Conservation (phyloP, 2,329 filamentous ascomycete species). For the Pyrenophora graminea region DNA sequence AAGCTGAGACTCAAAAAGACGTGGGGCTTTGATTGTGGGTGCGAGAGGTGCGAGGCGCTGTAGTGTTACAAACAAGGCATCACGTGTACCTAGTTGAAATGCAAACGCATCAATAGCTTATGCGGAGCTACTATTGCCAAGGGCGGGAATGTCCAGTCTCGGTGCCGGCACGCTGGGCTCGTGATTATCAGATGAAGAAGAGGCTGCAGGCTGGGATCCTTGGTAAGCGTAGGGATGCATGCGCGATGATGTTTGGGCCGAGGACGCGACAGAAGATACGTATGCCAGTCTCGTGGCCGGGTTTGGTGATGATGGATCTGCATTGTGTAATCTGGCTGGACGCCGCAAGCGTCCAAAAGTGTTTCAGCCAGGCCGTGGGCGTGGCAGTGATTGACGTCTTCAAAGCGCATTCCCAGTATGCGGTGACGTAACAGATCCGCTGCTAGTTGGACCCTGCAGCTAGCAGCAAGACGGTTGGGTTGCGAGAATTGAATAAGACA, state of each 20-base stretch:
- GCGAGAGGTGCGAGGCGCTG: slow-evolving; percentile 43
- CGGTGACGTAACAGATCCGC: slow-evolving; percentile 28
- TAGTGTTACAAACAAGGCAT: neutral
- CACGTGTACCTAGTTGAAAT: neutral
- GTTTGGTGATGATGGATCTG: slow-evolving; percentile 3
- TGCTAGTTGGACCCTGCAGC: slow-evolving; percentile 22
- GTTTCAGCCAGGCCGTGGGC: slow-evolving; percentile 19
- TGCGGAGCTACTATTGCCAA: neutral
- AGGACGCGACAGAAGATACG: neutral
- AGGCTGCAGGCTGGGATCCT: neutral
- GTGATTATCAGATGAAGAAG: neutral
- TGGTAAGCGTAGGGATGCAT: neutral
- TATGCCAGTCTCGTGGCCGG: slow-evolving; percentile 25
- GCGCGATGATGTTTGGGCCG: neutral
- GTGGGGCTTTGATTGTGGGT: slow-evolving; percentile 55
- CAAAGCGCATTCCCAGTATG: slow-evolving; percentile 4
- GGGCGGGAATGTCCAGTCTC: neutral
- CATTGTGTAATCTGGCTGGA: neutral
- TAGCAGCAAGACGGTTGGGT: slow-evolving; percentile 12
- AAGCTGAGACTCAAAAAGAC: slow-evolving; percentile 45
- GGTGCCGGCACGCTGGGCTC: neutral
- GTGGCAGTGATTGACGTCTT: slow-evolving; percentile 18
- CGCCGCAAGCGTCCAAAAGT: slow-evolving; percentile 24
- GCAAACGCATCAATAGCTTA: neutral
- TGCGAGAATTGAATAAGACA: slow-evolving; percentile 4